Evolutionary conservation across 108 stramenopile genomes (phyloP).

Genomic region (Cyclotella kingstonii): DNA sequence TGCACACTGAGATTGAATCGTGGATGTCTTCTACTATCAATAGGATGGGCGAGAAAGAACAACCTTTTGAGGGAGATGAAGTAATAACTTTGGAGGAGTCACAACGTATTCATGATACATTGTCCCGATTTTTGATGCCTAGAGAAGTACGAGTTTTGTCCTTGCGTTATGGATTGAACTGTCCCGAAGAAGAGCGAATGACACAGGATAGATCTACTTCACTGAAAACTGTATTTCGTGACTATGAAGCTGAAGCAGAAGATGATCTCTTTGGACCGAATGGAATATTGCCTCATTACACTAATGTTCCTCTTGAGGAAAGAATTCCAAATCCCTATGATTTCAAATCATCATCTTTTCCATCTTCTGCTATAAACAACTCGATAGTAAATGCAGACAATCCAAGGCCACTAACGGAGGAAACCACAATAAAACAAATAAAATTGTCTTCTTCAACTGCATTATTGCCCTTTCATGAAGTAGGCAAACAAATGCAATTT

Average conservation of each 20-base stretch:
- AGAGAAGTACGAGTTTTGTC: conserved; percentile 80
- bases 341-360: conserved; percentile 1
- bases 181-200: conserved; percentile 21
- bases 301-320: conserved; percentile 1
- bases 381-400: not conserved
- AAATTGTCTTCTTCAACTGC: conserved; percentile 43
- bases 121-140: conserved; percentile 60
- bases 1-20: conserved; percentile 30
- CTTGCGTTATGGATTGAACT: conserved; percentile 68
- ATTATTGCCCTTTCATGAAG: conserved; percentile 66
- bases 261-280: conserved; percentile 60
- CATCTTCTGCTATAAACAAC: not conserved
- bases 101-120: conserved; percentile 52
- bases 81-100: conserved; percentile 1
- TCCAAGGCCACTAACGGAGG: conserved; percentile 38
- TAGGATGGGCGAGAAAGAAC: not conserved
- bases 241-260: conserved; percentile 67
- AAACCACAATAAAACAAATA: not conserved
- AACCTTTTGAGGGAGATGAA: conserved; percentile 3
- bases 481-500: conserved; percentile 73
- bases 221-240: too few relatives aligned
- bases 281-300: conserved; percentile 43
- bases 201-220: not conserved
- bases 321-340: not conserved
- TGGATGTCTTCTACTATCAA: conserved; percentile 39